These are phyloP conservation scores for Eudorina sp. DNA, from an alignment of 139 green algal genomes.

Conservation along the genomic window DNA sequence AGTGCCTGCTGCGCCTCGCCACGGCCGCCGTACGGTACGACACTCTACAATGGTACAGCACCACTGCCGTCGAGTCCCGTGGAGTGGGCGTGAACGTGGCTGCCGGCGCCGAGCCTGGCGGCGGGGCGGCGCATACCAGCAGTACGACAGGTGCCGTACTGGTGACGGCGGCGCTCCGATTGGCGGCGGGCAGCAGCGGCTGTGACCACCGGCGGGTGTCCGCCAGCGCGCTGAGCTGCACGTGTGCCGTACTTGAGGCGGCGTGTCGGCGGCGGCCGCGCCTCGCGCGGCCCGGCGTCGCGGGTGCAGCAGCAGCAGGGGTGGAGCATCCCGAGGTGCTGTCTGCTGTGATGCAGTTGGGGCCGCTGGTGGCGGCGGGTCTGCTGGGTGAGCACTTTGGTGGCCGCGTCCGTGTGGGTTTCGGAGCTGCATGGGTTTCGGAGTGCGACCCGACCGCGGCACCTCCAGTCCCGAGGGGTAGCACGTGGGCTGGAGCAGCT, in stretches of 20 bases:
- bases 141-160: not conserved
- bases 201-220: conserved; percentile 43
- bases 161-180: conserved; percentile 28
- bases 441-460: not conserved
- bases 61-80: not conserved
- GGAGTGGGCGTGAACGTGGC: not conserved
- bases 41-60: not conserved
- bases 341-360: conserved; percentile 12
- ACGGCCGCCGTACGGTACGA: not conserved
- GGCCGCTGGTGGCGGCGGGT: not conserved
- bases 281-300: too few species aligned
- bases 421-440: too few species aligned
- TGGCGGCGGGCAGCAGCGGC: conserved; percentile 45
- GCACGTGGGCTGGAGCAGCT: not conserved
- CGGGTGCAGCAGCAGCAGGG: not conserved
- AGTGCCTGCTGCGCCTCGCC: conserved; percentile 24
- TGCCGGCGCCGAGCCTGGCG: not conserved
- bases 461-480: not conserved
- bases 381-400: conserved; percentile 15
- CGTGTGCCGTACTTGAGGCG: conserved; percentile 34
- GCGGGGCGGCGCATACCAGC: not conserved
- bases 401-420: not conserved
- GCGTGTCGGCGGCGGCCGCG: not conserved
- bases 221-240: conserved; percentile 28
- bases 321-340: not conserved